phyloP scores from a whole-genome alignment of 2,329 filamentous ascomycete species.

The Monosporascus sp. region DNA sequence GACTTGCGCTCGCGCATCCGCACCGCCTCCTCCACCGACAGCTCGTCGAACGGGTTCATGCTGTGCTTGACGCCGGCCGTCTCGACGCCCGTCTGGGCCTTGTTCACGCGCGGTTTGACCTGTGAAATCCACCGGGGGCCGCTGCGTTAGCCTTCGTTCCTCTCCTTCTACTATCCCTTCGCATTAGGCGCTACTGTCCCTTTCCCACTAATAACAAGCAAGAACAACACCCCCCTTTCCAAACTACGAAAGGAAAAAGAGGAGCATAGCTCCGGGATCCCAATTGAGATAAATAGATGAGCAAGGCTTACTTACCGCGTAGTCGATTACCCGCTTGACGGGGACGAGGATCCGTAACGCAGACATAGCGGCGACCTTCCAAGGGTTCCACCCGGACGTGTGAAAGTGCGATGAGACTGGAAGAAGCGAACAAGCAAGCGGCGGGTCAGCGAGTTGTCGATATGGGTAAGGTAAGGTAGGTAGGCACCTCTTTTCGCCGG shows the following conservation, averaged over 20 bases:
- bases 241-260: too few relatives aligned
- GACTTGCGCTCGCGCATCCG: slow-evolving; percentile 84
- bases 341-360: slow-evolving; percentile 71
- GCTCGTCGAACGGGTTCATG: slow-evolving; percentile 99
- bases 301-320: slow-evolving; percentile 54
- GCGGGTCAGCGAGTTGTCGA: slow-evolving; percentile 2
- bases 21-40: slow-evolving; percentile 93
- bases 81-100: slow-evolving; percentile 79
- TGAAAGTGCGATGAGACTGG: too few relatives aligned
- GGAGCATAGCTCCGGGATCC: too few relatives aligned
- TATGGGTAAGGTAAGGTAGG: slow-evolving; percentile 7
- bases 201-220: too few relatives aligned
- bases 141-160: slow-evolving; percentile 1
- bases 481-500: slow-evolving; percentile 1
- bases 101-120: slow-evolving; percentile 67
- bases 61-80: slow-evolving; percentile 92
- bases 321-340: slow-evolving; percentile 82
- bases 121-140: slow-evolving; percentile 22
- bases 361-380: slow-evolving; percentile 40
- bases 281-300: too few relatives aligned
- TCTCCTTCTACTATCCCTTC: background rate
- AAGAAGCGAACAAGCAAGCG: background rate
- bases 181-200: background rate
- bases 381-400: too few relatives aligned
- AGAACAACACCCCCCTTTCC: too few relatives aligned